phyloP scores from a whole-genome alignment of 1,284 basidiomycete genomes.

The Cutaneotrichosporon curvatum region DNA sequence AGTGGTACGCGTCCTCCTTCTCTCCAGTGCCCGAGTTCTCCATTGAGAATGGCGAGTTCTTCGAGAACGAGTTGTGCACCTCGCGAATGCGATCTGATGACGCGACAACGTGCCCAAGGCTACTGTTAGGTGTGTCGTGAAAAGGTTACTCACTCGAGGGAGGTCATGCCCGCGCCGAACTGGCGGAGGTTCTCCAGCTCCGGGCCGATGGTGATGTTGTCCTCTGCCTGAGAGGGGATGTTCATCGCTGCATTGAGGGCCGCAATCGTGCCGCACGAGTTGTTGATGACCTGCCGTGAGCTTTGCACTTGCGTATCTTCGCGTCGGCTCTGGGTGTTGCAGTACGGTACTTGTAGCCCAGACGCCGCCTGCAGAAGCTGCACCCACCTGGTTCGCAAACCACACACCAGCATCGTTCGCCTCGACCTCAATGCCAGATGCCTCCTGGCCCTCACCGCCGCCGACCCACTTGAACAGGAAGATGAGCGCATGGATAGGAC shows the following conservation, averaged over 20 bases:
- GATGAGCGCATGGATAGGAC: slow-evolving; percentile 77
- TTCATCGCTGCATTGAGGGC: slow-evolving; percentile 89
- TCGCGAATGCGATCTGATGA: slow-evolving; percentile 8
- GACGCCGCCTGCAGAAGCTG: not conserved
- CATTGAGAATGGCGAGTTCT: slow-evolving; percentile 73
- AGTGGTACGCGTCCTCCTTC: slow-evolving; percentile 87
- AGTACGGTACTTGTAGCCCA: no score
- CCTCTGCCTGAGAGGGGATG: slow-evolving; percentile 45
- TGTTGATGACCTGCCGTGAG: slow-evolving; percentile 64
- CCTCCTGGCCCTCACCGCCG: slow-evolving; percentile 44
- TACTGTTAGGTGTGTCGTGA: slow-evolving; percentile 36
- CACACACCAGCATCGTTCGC: slow-evolving; percentile 68
- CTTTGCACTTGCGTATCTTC: no score
- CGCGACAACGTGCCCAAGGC: slow-evolving; percentile 39
- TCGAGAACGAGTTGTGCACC: slow-evolving; percentile 47
- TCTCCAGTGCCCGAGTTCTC: slow-evolving; percentile 58
- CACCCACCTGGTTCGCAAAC: slow-evolving; percentile 68
- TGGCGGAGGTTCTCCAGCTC: slow-evolving; percentile 66
- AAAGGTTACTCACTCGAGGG: slow-evolving; percentile 50
- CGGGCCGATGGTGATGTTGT: slow-evolving; percentile 24
- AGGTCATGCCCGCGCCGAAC: slow-evolving; percentile 77
- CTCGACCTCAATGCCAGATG: slow-evolving; percentile 50
- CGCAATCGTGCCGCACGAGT: slow-evolving; percentile 85
- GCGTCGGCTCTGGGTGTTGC: no score
- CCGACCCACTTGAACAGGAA: slow-evolving; percentile 91